These are phyloP conservation scores for Tremella fuciformis DNA, from an alignment of 768 basidiomycete species.

Conservation along the genomic window DNA sequence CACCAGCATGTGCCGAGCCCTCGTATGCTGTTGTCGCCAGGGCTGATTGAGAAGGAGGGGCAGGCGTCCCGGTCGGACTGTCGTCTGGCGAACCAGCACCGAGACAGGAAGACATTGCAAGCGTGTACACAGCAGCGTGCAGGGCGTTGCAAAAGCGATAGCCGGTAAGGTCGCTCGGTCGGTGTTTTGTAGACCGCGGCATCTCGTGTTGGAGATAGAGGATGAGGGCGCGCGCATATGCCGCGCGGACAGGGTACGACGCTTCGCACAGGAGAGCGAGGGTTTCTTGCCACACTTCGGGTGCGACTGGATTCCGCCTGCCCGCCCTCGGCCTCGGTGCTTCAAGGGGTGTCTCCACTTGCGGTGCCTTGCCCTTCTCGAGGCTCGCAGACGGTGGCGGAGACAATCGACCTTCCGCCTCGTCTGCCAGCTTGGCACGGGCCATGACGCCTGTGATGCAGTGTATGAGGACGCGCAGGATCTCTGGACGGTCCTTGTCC, in stretches of 20 bases:
- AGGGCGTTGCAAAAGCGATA: conserved; percentile 74
- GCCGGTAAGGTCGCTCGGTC: conserved; percentile 56
- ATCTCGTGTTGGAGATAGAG: conserved; percentile 76
- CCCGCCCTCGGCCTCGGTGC: conserved; percentile 9
- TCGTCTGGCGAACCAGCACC: conserved; percentile 56
- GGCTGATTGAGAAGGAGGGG: conserved; percentile 32
- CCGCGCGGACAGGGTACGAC: conserved; percentile 71
- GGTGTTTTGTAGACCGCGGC: conserved; percentile 56
- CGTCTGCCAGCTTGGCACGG: conserved; percentile 31
- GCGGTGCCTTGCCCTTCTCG: conserved; percentile 36
- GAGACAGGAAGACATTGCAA: conserved; percentile 69
- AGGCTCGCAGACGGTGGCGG: neutral
- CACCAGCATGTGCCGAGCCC: neutral
- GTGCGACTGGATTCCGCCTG: conserved; percentile 58
- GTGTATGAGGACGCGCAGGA: conserved; percentile 34
- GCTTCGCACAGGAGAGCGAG: conserved; percentile 76
- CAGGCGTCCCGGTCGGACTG: conserved; percentile 18
- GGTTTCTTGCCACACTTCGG: conserved; percentile 89
- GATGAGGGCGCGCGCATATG: conserved; percentile 70
- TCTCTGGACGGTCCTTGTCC: conserved; percentile 38
- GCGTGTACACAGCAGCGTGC: conserved; percentile 74
- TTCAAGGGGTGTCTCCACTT: conserved; percentile 21
- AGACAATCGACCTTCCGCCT: conserved; percentile 6
- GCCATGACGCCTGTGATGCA: conserved; percentile 40
- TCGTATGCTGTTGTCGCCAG: neutral